Conservation (phyloP, 2,329 filamentous ascomycete genomes). For the Colletotrichum tropicale region DNA sequence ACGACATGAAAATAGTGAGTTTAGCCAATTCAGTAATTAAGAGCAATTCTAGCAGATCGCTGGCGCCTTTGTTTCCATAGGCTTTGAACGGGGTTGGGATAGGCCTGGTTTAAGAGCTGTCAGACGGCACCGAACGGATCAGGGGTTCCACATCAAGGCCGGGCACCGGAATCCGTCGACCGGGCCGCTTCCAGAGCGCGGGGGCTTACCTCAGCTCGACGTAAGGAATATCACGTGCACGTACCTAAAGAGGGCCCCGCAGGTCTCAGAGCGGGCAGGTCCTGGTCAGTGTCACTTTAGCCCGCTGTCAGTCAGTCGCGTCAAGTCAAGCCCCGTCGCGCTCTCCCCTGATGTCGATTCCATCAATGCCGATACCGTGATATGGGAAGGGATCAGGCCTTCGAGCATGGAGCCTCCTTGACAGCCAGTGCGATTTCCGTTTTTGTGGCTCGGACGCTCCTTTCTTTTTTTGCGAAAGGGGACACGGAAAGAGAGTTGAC, state of each 20-base stretch:
- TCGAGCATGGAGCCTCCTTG: slow-evolving; percentile 18
- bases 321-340: slow-evolving; percentile 2
- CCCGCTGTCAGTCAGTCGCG: background rate
- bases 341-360: background rate
- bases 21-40: background rate
- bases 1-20: background rate
- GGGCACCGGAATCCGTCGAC: background rate
- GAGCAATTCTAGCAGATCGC: background rate
- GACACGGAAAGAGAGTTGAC: background rate
- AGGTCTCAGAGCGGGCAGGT: slow-evolving; percentile 4
- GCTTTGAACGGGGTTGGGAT: background rate
- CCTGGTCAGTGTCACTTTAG: slow-evolving; percentile 1
- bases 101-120: background rate
- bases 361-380: slow-evolving; percentile 8
- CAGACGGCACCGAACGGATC: background rate
- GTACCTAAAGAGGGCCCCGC: background rate
- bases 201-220: background rate
- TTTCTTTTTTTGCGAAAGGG: background rate
- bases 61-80: background rate
- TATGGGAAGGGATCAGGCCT: background rate
- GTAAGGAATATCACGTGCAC: background rate
- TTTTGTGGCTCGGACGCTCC: slow-evolving; percentile 10
- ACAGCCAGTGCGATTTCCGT: background rate
- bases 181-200: background rate
- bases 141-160: background rate